Conservation (phyloP, 345 rosid species). For the Populus ilicifolia region DNA sequence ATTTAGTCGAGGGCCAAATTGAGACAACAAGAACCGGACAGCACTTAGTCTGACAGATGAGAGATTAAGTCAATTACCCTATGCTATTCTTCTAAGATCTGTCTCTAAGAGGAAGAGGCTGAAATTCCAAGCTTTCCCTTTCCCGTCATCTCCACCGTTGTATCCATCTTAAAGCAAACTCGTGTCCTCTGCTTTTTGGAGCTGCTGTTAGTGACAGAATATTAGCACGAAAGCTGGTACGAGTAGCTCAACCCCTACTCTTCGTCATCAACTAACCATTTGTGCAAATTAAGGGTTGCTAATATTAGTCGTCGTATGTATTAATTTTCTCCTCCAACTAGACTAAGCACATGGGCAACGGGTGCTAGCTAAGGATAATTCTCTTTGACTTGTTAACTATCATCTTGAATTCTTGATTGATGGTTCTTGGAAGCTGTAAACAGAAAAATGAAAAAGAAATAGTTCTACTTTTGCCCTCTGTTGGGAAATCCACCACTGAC, state of each 20-base stretch:
- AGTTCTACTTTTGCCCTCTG: background rate
- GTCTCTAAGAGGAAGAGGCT: background rate
- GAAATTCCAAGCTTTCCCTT: background rate
- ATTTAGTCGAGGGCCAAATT: background rate
- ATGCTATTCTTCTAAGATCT: background rate
- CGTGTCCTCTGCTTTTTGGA: background rate
- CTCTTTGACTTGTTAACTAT: background rate
- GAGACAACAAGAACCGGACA: background rate
- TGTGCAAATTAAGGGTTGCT: background rate
- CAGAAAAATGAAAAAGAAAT: background rate
- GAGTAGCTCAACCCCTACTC: background rate
- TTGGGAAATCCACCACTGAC: slow-evolving; percentile 8
- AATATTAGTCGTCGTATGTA: background rate
- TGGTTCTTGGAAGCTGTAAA: background rate
- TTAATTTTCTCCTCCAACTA: background rate
- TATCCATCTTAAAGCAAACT: background rate
- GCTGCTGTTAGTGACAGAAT: background rate
- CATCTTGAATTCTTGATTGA: background rate
- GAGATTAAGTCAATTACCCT: background rate
- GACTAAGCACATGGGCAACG: background rate
- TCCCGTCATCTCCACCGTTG: background rate
- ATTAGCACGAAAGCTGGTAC: background rate
- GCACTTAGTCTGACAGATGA: background rate
- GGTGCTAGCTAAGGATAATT: background rate
- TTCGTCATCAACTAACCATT: background rate